Conservation (phyloP, 2,329 filamentous ascomycete species). For the Pseudogymnoascus sp. region DNA sequence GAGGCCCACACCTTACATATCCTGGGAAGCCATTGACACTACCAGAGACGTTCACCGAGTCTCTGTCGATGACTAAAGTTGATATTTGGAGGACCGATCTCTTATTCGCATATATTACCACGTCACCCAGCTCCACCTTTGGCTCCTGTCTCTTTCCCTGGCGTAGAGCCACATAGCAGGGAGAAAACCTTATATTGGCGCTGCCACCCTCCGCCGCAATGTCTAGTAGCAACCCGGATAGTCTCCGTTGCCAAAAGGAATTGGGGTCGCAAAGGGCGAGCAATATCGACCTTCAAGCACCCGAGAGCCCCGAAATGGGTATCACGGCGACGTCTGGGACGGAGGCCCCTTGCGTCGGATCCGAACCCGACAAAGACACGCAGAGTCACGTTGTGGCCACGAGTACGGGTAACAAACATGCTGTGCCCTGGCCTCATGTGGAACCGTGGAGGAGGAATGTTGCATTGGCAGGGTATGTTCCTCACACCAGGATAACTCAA, state of each 20-base stretch:
- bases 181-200: background rate
- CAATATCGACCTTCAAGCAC: background rate
- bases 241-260: background rate
- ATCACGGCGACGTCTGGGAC: background rate
- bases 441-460: constrained; percentile 6
- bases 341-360: background rate
- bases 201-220: background rate
- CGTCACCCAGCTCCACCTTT: background rate
- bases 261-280: background rate
- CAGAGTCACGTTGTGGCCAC: background rate
- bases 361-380: background rate
- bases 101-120: background rate
- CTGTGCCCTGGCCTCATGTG: background rate
- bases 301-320: background rate
- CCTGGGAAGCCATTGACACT: background rate
- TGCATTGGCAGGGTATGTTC: background rate
- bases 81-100: background rate
- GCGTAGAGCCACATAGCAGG: background rate
- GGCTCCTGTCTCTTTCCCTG: background rate
- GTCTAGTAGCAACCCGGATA: background rate
- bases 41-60: background rate
- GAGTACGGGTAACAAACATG: background rate
- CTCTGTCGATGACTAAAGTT: background rate
- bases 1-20: background rate
- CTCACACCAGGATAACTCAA: background rate